Evolutionary conservation across 192 early-diverging fungal species (phyloP).

Genomic region (Backusella macrospora): DNA sequence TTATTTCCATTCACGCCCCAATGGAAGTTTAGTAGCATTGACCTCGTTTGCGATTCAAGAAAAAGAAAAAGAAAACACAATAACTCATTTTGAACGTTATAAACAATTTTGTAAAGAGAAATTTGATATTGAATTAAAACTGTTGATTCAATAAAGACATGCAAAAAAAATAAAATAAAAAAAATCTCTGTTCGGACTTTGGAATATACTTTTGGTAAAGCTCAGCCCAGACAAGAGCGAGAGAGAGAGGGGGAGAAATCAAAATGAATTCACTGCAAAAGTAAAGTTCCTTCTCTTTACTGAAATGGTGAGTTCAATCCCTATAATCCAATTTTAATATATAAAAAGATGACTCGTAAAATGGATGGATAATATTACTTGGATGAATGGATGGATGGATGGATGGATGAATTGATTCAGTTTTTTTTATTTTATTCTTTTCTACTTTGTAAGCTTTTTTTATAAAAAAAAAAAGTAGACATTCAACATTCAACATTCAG

Average conservation of each 20-base stretch:
- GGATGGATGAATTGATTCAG: slow-evolving; percentile 22
- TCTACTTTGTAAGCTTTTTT: no score
- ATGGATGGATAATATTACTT: neutral
- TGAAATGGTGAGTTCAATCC: slow-evolving; percentile 17
- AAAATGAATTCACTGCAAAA: neutral
- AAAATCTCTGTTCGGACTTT: neutral
- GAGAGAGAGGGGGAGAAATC: slow-evolving; percentile 41
- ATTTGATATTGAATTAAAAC: neutral
- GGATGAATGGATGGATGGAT: slow-evolving; percentile 24
- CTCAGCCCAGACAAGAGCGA: neutral
- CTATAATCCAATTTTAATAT: slow-evolving; percentile 31
- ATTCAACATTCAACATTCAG: neutral
- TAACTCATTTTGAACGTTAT: neutral
- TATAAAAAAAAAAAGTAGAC: neutral
- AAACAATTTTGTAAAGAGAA: neutral
- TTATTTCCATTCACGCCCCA: neutral
- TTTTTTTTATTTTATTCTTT: no score
- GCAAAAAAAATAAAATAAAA: neutral
- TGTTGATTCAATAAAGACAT: neutral
- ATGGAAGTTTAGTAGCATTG: neutral
- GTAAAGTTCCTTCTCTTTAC: slow-evolving; percentile 42
- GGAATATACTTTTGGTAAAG: neutral
- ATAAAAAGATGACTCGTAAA: neutral
- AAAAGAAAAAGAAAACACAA: neutral
- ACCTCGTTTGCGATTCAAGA: slow-evolving; percentile 6